Percentiles rank a stretch among this genome's conserved stretches.
These are phyloP conservation scores for Meripilus lineatus DNA, from an alignment of 1,284 basidiomycete species.

Conservation along the genomic window DNA sequence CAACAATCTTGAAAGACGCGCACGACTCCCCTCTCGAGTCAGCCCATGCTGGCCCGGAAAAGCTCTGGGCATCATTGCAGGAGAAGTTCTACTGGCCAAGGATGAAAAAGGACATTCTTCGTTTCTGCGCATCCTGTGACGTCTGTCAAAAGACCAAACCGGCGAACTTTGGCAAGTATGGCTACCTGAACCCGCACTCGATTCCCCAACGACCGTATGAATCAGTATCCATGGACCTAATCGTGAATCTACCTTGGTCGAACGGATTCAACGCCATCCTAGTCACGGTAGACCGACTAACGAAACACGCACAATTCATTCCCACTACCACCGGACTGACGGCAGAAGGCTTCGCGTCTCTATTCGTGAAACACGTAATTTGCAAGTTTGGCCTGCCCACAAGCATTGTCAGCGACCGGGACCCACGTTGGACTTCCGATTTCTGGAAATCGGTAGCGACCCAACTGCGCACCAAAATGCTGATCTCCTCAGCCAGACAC, in stretches of 20 bases:
- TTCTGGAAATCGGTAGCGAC: conserved; percentile 23
- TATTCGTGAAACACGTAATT: conserved; percentile 19
- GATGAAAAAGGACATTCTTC: conserved; percentile 24
- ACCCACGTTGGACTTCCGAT: conserved; percentile 19
- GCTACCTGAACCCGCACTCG: conserved; percentile 32
- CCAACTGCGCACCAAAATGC: conserved; percentile 13
- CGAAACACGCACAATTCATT: conserved; percentile 34
- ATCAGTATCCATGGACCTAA: conserved; percentile 40
- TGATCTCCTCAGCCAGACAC: conserved; percentile 23
- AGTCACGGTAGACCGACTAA: conserved; percentile 26
- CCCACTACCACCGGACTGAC: conserved; percentile 17
- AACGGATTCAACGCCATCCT: conserved; percentile 24
- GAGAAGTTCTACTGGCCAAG: conserved; percentile 28
- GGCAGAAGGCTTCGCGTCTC: conserved; percentile 11
- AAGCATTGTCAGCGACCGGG: conserved; percentile 24
- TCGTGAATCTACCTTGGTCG: conserved; percentile 35
- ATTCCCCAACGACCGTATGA: conserved; percentile 35
- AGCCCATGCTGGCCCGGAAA: conserved; percentile 27
- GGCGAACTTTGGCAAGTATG: conserved; percentile 21
- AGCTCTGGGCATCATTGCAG: conserved; percentile 20
- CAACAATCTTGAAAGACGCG: conserved; percentile 7
- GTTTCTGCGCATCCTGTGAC: conserved; percentile 28
- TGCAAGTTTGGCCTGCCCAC: conserved; percentile 19
- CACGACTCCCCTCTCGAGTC: conserved; percentile 15
- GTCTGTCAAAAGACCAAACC: conserved; percentile 36